A percentile compares a stretch with the other conserved stretches of the same genome.
These are phyloP conservation scores for Stagonosporopsis rhizophila DNA, from an alignment of 2,329 filamentous ascomycete genomes.

Conservation along the genomic window DNA sequence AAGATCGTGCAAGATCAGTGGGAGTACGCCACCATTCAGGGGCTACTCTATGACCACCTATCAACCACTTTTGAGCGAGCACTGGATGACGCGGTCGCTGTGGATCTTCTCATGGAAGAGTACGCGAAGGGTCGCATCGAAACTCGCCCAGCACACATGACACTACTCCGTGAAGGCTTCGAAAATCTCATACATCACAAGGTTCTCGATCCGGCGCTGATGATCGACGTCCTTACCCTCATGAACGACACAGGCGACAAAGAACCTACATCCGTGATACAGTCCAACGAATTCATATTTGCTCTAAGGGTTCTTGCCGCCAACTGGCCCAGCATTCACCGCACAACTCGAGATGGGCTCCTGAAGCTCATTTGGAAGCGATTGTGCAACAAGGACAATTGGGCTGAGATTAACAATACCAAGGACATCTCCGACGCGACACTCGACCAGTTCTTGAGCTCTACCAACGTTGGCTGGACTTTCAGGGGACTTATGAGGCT, in stretches of 20 bases:
- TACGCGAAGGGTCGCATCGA: slow-evolving; percentile 63
- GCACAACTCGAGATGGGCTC: slow-evolving; percentile 54
- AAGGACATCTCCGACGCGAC: slow-evolving; percentile 74
- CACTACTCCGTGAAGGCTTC: slow-evolving; percentile 75
- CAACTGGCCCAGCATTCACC: slow-evolving; percentile 61
- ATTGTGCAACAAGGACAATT: slow-evolving; percentile 83
- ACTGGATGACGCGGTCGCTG: slow-evolving; percentile 79
- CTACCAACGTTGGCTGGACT: slow-evolving; percentile 73
- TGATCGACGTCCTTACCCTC: slow-evolving; percentile 81
- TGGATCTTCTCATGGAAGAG: slow-evolving; percentile 76
- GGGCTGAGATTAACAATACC: slow-evolving; percentile 80
- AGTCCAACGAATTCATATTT: slow-evolving; percentile 71
- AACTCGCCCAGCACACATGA: slow-evolving; percentile 70
- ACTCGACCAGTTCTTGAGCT: slow-evolving; percentile 64
- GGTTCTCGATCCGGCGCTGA: slow-evolving; percentile 64
- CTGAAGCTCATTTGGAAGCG: slow-evolving; percentile 83
- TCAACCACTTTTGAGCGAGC: slow-evolving; percentile 71
- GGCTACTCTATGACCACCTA: slow-evolving; percentile 75
- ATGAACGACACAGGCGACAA: slow-evolving; percentile 64
- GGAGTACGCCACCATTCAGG: slow-evolving; percentile 78
- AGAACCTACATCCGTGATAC: slow-evolving; percentile 52
- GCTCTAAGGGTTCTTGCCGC: slow-evolving; percentile 68
- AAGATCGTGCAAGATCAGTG: slow-evolving; percentile 65
- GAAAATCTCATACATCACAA: slow-evolving; percentile 73
- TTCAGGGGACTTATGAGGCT: slow-evolving; percentile 68